Conservation (phyloP, 2,329 filamentous ascomycete genomes). For the Ophiostoma novo-ulmi region DNA sequence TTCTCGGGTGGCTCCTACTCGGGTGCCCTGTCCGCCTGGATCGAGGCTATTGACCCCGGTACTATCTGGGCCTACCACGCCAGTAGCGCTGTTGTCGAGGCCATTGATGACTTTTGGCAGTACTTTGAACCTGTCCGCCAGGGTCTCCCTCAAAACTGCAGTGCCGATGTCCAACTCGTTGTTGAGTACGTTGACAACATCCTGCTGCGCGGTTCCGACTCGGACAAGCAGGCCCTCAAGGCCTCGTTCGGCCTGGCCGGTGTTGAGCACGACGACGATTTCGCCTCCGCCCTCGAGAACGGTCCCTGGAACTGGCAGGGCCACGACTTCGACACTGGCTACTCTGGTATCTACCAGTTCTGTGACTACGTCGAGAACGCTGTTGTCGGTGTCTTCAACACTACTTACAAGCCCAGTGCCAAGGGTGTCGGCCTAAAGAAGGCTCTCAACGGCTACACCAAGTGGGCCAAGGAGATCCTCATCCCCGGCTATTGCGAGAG, state of each 20-base stretch:
- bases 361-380: slow-evolving; percentile 48
- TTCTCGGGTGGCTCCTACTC: slow-evolving; percentile 52
- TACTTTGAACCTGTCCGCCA: slow-evolving; percentile 52
- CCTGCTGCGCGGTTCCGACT: slow-evolving; percentile 37
- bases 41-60: slow-evolving; percentile 46
- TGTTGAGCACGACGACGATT: slow-evolving; percentile 44
- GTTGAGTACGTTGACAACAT: slow-evolving; percentile 49
- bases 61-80: slow-evolving; percentile 56
- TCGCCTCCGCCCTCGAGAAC: slow-evolving; percentile 44
- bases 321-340: slow-evolving; percentile 45
- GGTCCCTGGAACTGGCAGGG: slow-evolving; percentile 56
- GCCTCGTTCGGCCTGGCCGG: slow-evolving; percentile 44
- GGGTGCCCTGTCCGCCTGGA: slow-evolving; percentile 52
- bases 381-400: slow-evolving; percentile 38
- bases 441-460: slow-evolving; percentile 48
- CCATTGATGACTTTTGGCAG: slow-evolving; percentile 49
- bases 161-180: slow-evolving; percentile 46
- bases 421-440: slow-evolving; percentile 47
- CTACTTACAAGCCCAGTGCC: slow-evolving; percentile 36
- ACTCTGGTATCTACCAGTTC: slow-evolving; percentile 46
- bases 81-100: slow-evolving; percentile 51
- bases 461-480: slow-evolving; percentile 40
- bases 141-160: slow-evolving; percentile 54
- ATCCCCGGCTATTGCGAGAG: slow-evolving; percentile 42
- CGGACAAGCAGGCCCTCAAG: slow-evolving; percentile 44